phyloP scores from a whole-genome alignment of 768 basidiomycete genomes.

The Suillus variegatus region DNA sequence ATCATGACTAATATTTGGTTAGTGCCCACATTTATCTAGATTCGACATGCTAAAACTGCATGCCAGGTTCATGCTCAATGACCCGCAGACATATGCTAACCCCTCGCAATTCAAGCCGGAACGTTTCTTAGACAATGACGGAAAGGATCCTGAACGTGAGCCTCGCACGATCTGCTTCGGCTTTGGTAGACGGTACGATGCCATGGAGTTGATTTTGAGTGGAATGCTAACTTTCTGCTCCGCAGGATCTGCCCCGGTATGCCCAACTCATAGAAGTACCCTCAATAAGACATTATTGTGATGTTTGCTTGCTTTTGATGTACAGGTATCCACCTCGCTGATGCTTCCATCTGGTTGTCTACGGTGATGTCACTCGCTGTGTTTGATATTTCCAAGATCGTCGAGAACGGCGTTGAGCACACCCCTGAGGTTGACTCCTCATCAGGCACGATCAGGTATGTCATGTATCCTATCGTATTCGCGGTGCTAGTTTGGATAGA shows the following conservation, averaged over 20 bases:
- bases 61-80: conserved; percentile 32
- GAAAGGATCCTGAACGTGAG: conserved; percentile 49
- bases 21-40: conserved; percentile 12
- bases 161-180: conserved; percentile 67
- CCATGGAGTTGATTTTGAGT: conserved; percentile 10
- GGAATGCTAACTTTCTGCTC: conserved; percentile 7
- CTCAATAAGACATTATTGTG: conserved; percentile 19
- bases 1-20: conserved; percentile 27
- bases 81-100: conserved; percentile 44
- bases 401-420: conserved; percentile 40
- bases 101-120: conserved; percentile 61
- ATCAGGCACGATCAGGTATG: conserved; percentile 56
- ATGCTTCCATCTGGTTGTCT: conserved; percentile 41
- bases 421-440: conserved; percentile 52
- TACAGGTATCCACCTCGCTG: conserved; percentile 47
- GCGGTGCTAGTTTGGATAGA: not conserved
- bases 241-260: conserved; percentile 31
- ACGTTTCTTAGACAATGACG: conserved; percentile 48
- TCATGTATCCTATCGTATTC: not conserved
- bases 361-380: conserved; percentile 42
- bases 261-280: not conserved
- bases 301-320: not conserved
- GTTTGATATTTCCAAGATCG: conserved; percentile 40
- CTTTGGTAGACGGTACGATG: conserved; percentile 62
- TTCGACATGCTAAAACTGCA: conserved; percentile 1